Conservation (phyloP, 2,329 filamentous ascomycete species). For the Dothidotthia symphoricarpi region DNA sequence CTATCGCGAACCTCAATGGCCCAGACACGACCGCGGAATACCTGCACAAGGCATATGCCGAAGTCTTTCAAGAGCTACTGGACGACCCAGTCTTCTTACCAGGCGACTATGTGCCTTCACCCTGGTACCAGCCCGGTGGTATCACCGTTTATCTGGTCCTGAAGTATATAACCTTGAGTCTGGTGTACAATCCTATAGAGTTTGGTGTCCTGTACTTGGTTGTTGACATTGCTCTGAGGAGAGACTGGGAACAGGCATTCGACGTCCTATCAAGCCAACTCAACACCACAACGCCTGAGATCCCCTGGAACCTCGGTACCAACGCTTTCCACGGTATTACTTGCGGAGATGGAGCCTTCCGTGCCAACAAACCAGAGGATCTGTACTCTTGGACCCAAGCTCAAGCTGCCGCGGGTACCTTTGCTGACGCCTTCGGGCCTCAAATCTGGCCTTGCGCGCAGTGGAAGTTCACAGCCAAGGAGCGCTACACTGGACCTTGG, state of each 20-base stretch:
- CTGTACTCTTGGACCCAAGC: slow-evolving; percentile 10
- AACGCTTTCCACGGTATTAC: slow-evolving; percentile 15
- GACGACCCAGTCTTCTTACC: slow-evolving; percentile 13
- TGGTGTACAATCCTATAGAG: slow-evolving; percentile 5
- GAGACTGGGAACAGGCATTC: slow-evolving; percentile 5
- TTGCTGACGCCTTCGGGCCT: slow-evolving; percentile 7
- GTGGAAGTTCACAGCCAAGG: slow-evolving; percentile 17
- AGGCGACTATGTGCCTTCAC: slow-evolving; percentile 3
- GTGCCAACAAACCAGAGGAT: slow-evolving; percentile 11
- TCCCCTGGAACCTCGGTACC: slow-evolving; percentile 8
- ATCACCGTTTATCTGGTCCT: slow-evolving; percentile 4
- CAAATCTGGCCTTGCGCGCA: slow-evolving; percentile 16
- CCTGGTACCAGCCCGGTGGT: slow-evolving; percentile 12
- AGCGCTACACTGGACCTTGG: slow-evolving; percentile 13
- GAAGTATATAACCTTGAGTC: slow-evolving; percentile 5
- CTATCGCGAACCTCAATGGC: slow-evolving; percentile 11
- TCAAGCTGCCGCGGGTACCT: slow-evolving; percentile 10
- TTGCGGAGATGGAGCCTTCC: slow-evolving; percentile 12
- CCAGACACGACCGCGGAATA: slow-evolving; percentile 11
- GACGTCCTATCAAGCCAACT: background rate
- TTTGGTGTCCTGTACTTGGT: background rate
- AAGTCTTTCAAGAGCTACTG: slow-evolving; percentile 11
- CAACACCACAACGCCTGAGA: slow-evolving; percentile 6
- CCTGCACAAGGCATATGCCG: slow-evolving; percentile 6
- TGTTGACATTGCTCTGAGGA: slow-evolving; percentile 3